These are phyloP conservation scores for Lineolata rhizophorae DNA, from an alignment of 495 filamentous ascomycete species.

Conservation along the genomic window DNA sequence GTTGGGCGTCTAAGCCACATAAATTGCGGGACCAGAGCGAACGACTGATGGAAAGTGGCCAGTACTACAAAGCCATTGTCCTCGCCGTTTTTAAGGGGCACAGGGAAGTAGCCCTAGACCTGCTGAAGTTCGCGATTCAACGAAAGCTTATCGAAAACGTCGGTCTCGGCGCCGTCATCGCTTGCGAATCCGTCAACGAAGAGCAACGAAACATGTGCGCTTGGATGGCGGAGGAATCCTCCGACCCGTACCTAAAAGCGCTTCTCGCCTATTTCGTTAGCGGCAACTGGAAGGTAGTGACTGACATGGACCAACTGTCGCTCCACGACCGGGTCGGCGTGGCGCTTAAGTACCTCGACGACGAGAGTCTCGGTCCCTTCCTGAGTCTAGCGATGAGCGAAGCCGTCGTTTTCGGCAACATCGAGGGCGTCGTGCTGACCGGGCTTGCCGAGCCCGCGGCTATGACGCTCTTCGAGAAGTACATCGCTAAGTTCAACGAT, in stretches of 20 bases:
- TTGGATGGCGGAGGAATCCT: conserved; percentile 40
- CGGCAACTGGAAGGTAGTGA: conserved; percentile 67
- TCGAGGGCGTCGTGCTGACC: conserved; percentile 74
- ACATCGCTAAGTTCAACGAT: conserved; percentile 70
- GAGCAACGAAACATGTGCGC: conserved; percentile 23
- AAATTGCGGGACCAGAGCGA: too few relatives aligned
- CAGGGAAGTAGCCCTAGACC: conserved; percentile 18
- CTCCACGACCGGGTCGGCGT: conserved; percentile 69
- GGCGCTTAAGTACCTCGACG: conserved; percentile 63
- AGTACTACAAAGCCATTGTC: conserved; percentile 48
- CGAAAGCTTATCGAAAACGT: conserved; percentile 15
- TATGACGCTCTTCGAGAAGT: conserved; percentile 68
- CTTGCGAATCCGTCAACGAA: conserved; percentile 27
- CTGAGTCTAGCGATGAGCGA: conserved; percentile 36
- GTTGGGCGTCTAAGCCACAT: conserved; percentile 40
- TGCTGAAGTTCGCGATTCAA: conserved; percentile 16
- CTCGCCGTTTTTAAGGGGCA: conserved; percentile 19
- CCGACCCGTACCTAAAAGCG: conserved; percentile 72
- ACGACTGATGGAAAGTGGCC: conserved; percentile 37
- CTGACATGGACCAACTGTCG: conserved; percentile 61
- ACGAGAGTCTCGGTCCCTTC: conserved; percentile 55
- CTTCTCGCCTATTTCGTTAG: conserved; percentile 83
- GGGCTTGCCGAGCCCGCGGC: conserved; percentile 50
- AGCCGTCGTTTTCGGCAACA: conserved; percentile 51
- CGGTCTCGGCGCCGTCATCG: conserved; percentile 27